Evolutionary conservation across 208 protist species (phyloP).

Genomic region (Leishmania braziliensis): DNA sequence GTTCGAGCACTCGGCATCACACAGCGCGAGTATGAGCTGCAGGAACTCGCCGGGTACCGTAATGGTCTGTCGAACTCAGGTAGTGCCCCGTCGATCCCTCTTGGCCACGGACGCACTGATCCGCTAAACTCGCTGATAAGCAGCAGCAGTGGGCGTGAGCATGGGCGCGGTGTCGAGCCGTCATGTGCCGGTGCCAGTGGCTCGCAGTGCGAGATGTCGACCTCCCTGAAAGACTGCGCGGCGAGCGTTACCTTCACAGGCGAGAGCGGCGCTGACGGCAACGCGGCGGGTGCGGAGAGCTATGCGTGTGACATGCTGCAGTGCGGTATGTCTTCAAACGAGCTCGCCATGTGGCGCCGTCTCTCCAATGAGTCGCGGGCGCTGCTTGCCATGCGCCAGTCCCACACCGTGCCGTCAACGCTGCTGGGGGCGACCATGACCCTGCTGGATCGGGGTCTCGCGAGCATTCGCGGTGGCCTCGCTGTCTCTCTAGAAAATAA

Average conservation of each 20-base stretch:
- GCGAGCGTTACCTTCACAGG: neutral
- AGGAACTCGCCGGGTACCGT: conserved; percentile 27
- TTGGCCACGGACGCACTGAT: neutral
- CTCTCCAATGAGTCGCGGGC: conserved; percentile 57
- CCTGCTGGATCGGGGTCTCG: conserved; percentile 49
- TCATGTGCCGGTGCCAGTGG: neutral
- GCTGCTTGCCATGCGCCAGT: conserved; percentile 53
- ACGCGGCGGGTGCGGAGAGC: neutral
- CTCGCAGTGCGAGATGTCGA: neutral
- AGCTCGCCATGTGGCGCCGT: conserved; percentile 61
- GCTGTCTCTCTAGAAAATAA: conserved; percentile 68
- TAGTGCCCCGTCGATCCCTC: conserved; percentile 15
- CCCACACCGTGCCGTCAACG: conserved; percentile 52
- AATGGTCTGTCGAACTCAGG: conserved; percentile 1
- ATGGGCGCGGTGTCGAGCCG: conserved; percentile 1
- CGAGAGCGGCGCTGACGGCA: conserved; percentile 5
- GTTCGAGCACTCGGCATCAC: conserved; percentile 41
- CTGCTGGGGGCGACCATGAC: conserved; percentile 52
- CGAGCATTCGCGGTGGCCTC: conserved; percentile 40
- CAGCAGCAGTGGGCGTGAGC: neutral
- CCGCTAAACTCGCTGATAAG: neutral
- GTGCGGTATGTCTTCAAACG: conserved; percentile 42
- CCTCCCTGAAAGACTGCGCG: neutral
- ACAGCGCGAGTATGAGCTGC: conserved; percentile 48
- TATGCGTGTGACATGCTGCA: conserved; percentile 19